Conservation (phyloP, 2,329 filamentous ascomycete genomes). For the Hymenotorrendiella dingleyae region DNA sequence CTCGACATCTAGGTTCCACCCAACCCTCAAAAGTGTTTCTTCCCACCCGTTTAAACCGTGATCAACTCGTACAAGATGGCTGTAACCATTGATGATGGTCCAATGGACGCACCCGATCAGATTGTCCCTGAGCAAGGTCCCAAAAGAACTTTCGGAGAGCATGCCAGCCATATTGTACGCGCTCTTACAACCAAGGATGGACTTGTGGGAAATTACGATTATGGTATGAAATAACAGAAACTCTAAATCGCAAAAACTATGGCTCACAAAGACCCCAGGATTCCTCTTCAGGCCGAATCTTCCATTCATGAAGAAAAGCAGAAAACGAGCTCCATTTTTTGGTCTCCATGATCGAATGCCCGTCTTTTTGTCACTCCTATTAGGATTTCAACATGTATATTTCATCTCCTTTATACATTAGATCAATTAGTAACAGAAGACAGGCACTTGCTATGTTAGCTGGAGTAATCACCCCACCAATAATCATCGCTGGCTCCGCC, state of each 20-base stretch:
- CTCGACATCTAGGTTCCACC: constrained; percentile 3
- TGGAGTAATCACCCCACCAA: constrained; percentile 65
- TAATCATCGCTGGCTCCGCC: constrained; percentile 58
- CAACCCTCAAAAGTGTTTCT: constrained; percentile 8
- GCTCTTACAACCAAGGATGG: constrained; percentile 54
- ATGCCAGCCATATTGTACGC: constrained; percentile 34
- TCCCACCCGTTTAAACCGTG: not conserved
- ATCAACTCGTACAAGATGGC: constrained; percentile 15
- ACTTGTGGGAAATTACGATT: constrained; percentile 81
- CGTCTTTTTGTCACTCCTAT: constrained; percentile 63
- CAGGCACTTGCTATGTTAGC: constrained; percentile 62
- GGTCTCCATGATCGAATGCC: constrained; percentile 77
- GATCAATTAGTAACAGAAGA: not conserved
- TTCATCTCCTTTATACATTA: not conserved
- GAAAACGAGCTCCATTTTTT: constrained; percentile 67
- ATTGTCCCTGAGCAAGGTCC: constrained; percentile 38
- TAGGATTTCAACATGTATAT: constrained; percentile 69
- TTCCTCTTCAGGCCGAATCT: constrained; percentile 74
- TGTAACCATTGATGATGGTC: constrained; percentile 24
- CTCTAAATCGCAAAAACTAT: constrained; percentile 2
- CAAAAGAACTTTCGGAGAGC: constrained; percentile 37
- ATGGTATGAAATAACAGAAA: constrained; percentile 47
- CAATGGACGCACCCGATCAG: constrained; percentile 34
- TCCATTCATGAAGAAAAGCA: constrained; percentile 67
- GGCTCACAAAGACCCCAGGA: constrained; percentile 15